Base-by-base conservation (phyloP, 2,329 filamentous ascomycete species). In the Colletotrichum tabaci region DNA sequence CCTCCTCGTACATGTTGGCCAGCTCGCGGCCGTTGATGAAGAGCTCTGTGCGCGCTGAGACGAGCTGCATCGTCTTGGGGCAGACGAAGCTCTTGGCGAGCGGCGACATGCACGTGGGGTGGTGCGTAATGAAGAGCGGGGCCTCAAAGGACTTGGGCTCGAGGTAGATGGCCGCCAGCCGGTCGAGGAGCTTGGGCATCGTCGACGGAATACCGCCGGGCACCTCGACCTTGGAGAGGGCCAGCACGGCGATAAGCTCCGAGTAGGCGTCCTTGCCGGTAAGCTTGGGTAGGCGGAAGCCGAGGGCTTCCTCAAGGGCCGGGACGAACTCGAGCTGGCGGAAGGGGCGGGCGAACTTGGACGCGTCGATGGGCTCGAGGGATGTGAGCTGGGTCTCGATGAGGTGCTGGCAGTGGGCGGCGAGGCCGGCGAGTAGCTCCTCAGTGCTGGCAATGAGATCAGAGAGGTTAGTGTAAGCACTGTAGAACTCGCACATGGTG, bases 1-100 rank as follows among this genome's bases (percentile, higher is more conserved):
- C 96, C 82, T 99, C 96, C 81, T 99, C 96, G 81, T 99, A 99
- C 85, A 96, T 97, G 82, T 99, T 99, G 72, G 96, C 94, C 42
- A 98, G 87, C 79, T 99, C 96, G 66, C 90, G 90, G 50, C 92
- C 91, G 61, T 90, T 84, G 73, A 97, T 89, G 82, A 97, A 98
- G 26, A 98, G 88, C 82, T 98, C 95, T 0, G 93, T 94, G 7
- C 95, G 91, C 0, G 94, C 93, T 1, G 94, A 92, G 1, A 98
- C 90, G 10, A 88, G 82, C 79, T 98, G 95, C 16, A 87, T 86
- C 0, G 91, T 92, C 10, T 78, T 81, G 0, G 90, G 88, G 79
- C 95, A 94, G 23, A 87, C 77, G 82, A 94, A 97, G 63, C 93
- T 95, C 84, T 98, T 98, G 30, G 95, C 91, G 9, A 99, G 89